A percentile compares a stretch with the other conserved stretches of the same genome.
These are phyloP conservation scores for Microdochium trichocladiopsis DNA, from an alignment of 2,329 filamentous ascomycete species.

Conservation along the genomic window DNA sequence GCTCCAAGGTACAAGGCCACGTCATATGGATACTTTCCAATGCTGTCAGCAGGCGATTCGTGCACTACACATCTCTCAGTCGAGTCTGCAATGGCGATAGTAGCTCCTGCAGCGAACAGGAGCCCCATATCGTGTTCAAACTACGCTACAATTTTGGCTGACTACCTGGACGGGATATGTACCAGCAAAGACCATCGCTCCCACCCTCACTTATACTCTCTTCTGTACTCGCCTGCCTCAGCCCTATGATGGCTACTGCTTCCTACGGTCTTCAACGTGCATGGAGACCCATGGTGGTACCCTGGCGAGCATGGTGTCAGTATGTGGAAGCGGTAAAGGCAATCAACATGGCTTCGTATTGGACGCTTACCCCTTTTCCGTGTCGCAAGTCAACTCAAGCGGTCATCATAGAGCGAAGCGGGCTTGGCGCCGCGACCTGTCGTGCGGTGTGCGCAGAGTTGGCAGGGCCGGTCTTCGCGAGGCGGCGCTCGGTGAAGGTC, in stretches of 20 bases:
- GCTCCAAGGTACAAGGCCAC: too few relatives aligned
- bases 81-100: too few relatives aligned
- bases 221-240: constrained; percentile 3
- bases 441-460: constrained; percentile 33
- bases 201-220: neutral
- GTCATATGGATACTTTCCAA: too few relatives aligned
- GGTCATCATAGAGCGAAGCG: constrained; percentile 63
- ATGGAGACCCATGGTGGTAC: constrained; percentile 11
- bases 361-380: constrained; percentile 17
- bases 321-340: neutral
- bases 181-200: neutral
- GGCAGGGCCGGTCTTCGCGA: constrained; percentile 37
- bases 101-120: too few relatives aligned
- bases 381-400: constrained; percentile 38
- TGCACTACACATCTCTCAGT: too few relatives aligned
- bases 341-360: neutral
- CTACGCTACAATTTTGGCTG: neutral
- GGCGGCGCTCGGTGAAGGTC: constrained; percentile 34
- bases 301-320: neutral
- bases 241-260: constrained; percentile 12
- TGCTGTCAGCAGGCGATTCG: too few relatives aligned
- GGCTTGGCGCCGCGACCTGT: constrained; percentile 55
- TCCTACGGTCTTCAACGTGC: constrained; percentile 5
- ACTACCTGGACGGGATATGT: neutral
- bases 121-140: neutral